Evolutionary conservation across 805 yeast species (phyloP).

Genomic region (Debaryomyces castellii): DNA sequence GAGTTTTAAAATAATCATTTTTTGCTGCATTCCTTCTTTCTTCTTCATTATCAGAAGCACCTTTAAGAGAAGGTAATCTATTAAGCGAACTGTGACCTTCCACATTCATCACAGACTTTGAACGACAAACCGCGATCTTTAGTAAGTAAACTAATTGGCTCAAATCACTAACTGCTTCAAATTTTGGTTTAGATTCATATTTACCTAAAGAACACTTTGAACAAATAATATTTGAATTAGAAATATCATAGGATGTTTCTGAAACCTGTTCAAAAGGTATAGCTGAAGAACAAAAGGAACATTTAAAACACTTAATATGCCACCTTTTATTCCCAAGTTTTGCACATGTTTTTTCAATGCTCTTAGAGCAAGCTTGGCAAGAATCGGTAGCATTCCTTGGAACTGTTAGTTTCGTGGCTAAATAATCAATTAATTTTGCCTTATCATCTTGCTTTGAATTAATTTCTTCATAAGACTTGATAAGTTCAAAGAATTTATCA

Average conservation of each 20-base stretch:
- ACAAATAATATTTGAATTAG: slow-evolving; percentile 48
- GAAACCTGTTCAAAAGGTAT: slow-evolving; percentile 31
- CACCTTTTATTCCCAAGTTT: slow-evolving; percentile 64
- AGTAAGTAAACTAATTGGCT: slow-evolving; percentile 73
- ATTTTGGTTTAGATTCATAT: slow-evolving; percentile 50
- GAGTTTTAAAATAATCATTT: slow-evolving; percentile 64
- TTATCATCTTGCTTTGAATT: neutral
- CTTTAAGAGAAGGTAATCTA: neutral
- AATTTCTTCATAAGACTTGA: slow-evolving; percentile 16
- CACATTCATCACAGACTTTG: slow-evolving; percentile 56
- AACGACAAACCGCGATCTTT: slow-evolving; percentile 80
- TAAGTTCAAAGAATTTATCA: slow-evolving; percentile 53
- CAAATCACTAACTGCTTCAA: slow-evolving; percentile 63
- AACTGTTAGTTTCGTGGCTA: slow-evolving; percentile 35
- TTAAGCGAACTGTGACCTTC: slow-evolving; percentile 1
- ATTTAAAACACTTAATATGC: slow-evolving; percentile 76
- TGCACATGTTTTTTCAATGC: slow-evolving; percentile 84
- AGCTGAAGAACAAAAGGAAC: slow-evolving; percentile 54
- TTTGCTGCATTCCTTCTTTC: slow-evolving; percentile 13
- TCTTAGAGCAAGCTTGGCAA: slow-evolving; percentile 67
- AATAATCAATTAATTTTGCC: neutral
- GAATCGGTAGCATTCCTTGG: slow-evolving; percentile 69
- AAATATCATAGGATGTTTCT: slow-evolving; percentile 47
- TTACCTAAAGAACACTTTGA: slow-evolving; percentile 57
- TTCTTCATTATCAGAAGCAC: slow-evolving; percentile 2